Evolutionary conservation across 257 asterid species (phyloP), one percentile per base, ranked within the genome.

Genomic region (Salvia splendens): DNA sequence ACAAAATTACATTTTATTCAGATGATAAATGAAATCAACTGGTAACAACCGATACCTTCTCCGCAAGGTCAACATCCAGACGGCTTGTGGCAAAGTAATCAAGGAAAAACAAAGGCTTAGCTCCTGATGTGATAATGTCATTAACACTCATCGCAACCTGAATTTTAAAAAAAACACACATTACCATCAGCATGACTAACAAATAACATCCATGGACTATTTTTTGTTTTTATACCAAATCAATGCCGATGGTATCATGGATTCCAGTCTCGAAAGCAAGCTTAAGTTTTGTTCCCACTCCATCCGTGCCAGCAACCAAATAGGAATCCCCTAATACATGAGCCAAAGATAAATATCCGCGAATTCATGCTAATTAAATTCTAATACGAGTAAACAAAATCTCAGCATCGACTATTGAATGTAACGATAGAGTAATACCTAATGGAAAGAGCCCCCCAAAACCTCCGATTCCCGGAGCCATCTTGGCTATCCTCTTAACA

Each of bases 111-210:
- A 88, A 81, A 53, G 99, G 99, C 83, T 88, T 93, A 30, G 96
- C 99, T 60, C 99, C 99, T 4, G 99, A 93, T 4, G 99, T 93
- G 85, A 93, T 79, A 24, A 90, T 90, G 79, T 93, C 99, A 73
- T 93, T 93, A 24, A 93, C 99, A 70, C 99, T 93, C 99, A 93
- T 93, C 2, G 99, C 99, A 84, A 93, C 99, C 99, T 90, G 80
- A 75, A 38, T 28, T 24, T 0, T 0, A 6, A 0, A 3, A 49
- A 28, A 71, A 8, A 15, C 41, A 4, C 11, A 17, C 65, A 60
- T 77, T 71, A 73, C 32, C 17, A 61, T 56, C 61, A 28, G 17
- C 38, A 32, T 30, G 6, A 64, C 55, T 28, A 40, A 53, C 42
- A 28, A 68, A 54, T 12, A 5, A 68, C 57, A 51, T 6, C 33